Evolutionary conservation across 2,329 filamentous ascomycete species (phyloP).

Genomic region (Graphilbum sp.): DNA sequence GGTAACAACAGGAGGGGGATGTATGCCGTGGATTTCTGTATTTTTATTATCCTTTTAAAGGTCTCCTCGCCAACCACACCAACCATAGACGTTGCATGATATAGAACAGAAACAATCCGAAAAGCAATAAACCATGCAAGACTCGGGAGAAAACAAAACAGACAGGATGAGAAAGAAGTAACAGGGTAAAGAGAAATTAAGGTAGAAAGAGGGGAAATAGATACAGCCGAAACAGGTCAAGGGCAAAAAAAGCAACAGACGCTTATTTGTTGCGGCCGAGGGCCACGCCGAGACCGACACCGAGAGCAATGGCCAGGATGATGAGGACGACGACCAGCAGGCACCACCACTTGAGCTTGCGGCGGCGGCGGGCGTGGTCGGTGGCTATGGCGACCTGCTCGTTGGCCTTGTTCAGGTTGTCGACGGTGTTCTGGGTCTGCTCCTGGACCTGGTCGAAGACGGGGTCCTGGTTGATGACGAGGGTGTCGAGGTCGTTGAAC

Average conservation of each 20-base stretch:
- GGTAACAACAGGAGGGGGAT: too few relatives aligned
- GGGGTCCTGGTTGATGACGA: constrained; percentile 56
- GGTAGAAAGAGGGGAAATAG: too few relatives aligned
- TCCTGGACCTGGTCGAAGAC: constrained; percentile 45
- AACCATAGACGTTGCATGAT: too few relatives aligned
- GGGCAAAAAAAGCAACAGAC: neutral
- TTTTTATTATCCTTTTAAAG: too few relatives aligned
- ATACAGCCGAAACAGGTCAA: too few relatives aligned
- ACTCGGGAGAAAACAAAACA: neutral
- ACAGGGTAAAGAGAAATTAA: too few relatives aligned
- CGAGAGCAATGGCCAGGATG: constrained; percentile 35
- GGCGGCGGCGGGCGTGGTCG: constrained; percentile 45
- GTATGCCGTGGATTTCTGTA: too few relatives aligned
- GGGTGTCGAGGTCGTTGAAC: constrained; percentile 59
- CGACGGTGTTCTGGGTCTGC: constrained; percentile 47
- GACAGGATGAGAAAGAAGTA: neutral
- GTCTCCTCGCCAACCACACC: too few relatives aligned
- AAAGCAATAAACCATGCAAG: too few relatives aligned
- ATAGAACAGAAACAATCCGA: too few relatives aligned
- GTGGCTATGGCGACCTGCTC: constrained; percentile 53
- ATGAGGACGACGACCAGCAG: constrained; percentile 44
- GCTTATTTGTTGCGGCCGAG: constrained; percentile 11
- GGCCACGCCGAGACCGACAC: constrained; percentile 35
- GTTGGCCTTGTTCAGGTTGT: constrained; percentile 54
- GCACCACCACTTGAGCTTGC: constrained; percentile 74